Base-by-base conservation (phyloP, 441 rosid species). In the Pelargonium cotyledonis region DNA sequence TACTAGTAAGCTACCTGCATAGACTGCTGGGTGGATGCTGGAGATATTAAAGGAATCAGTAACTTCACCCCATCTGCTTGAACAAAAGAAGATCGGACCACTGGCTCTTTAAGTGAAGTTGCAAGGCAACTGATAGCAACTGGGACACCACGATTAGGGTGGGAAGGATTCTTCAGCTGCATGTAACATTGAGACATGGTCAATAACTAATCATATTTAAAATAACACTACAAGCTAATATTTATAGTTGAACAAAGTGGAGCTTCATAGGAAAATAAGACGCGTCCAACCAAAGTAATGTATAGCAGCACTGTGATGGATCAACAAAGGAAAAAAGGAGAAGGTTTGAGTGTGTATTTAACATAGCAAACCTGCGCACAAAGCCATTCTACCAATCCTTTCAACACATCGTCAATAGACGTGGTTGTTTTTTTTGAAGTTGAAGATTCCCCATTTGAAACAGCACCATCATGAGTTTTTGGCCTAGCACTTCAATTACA, bases 21-120 rank as follows among this genome's bases (percentile, higher is more conserved):
- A 41, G 99, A 95, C 75, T 95, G 98, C 81, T 92, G 99, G 44
- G 96, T 95, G 47, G 97, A 88, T 74, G 95, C 98, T 58, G 99
- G 99, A 75, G 89, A 84, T 76, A 95, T 92, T 53, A 87, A 79
- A 73, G 97, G 97, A 77, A 87, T 80, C 67, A 95, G 82, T 76
- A 95, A 81, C 83, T 95, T 92, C 80, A 95, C 91, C 40, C 99
- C 99, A 77, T 95, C 97, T 70, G 83, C 89, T 75, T 82, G 86
- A 77, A 92, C 97, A 81, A 95, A 95, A 8, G 89, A 90, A 38
- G 95, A 92, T 82, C 99, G 89, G 72, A 92, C 95, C 62, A 84
- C 76, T 76, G 97, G 94, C 75, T 92, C 96, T 84, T 87, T 95
- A 2, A 95, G 89, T 78, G 91, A 82, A 71, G 91, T 65, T 2